A percentile compares a stretch with the other conserved stretches of the same genome.
These are phyloP conservation scores for Pseudogymnoascus sp. DNA, from an alignment of 2,329 filamentous ascomycete genomes.

Conservation along the genomic window DNA sequence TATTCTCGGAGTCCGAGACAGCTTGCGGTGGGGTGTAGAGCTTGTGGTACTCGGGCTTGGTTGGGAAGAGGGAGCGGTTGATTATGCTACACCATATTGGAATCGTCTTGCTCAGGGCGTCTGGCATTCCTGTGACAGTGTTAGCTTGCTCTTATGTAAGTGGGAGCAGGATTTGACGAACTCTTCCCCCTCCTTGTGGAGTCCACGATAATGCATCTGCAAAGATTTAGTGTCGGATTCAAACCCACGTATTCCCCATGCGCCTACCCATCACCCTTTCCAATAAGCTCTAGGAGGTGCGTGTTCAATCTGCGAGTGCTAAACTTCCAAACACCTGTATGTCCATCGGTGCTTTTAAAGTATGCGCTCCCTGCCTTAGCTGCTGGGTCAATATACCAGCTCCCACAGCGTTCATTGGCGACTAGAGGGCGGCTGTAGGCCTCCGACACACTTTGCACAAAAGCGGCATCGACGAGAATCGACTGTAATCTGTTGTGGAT, in stretches of 20 bases:
- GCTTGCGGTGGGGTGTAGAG: constrained; percentile 67
- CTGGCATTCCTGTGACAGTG: constrained; percentile 63
- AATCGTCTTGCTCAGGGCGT: constrained; percentile 87
- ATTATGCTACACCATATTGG: constrained; percentile 89
- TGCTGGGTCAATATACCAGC: constrained; percentile 76
- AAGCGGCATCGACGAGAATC: constrained; percentile 67
- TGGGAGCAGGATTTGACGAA: constrained; percentile 31
- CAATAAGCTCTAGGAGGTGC: constrained; percentile 65
- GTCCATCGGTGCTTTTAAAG: constrained; percentile 97
- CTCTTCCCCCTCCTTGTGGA: constrained; percentile 87
- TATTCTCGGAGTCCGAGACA: constrained; percentile 67
- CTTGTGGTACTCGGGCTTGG: constrained; percentile 34
- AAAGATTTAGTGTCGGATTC: background rate
- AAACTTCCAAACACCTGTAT: constrained; percentile 85
- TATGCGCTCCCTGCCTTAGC: constrained; percentile 70
- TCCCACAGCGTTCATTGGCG: constrained; percentile 91
- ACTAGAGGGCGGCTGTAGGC: constrained; percentile 60
- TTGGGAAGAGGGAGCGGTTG: constrained; percentile 70
- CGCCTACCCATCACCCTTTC: constrained; percentile 57
- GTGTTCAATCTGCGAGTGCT: constrained; percentile 78
- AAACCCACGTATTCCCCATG: background rate
- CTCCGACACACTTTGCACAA: constrained; percentile 56
- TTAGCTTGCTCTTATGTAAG: constrained; percentile 16
- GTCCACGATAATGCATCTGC: constrained; percentile 75
- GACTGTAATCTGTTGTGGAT: constrained; percentile 76